Percentiles rank a stretch among this genome's conserved stretches.
These are phyloP conservation scores for Posidonia oceanica DNA, from an alignment of 116 monocot species.

Conservation along the genomic window DNA sequence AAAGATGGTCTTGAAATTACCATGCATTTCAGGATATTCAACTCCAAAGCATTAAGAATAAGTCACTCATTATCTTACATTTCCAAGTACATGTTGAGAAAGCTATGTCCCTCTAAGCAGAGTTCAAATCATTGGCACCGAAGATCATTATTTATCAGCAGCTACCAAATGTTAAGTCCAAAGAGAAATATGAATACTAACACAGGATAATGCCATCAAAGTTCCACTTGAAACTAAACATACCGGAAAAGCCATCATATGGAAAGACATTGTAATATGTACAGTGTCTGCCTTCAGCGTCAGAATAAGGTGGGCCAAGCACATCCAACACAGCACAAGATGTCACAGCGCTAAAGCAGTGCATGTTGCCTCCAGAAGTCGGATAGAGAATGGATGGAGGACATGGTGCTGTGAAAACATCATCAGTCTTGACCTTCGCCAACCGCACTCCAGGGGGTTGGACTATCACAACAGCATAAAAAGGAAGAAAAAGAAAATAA, in stretches of 20 bases:
- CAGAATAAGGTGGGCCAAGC: constrained; percentile 80
- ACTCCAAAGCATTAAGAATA: too few relatives aligned
- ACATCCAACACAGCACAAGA: constrained; percentile 80
- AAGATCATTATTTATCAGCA: not conserved
- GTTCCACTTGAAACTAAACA: constrained; percentile 1
- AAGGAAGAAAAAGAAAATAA: not conserved
- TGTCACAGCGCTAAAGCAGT: constrained; percentile 70
- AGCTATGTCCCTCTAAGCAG: too few relatives aligned
- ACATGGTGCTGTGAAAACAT: constrained; percentile 56
- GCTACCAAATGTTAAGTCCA: not conserved
- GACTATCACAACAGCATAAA: not conserved
- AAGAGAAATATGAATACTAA: too few relatives aligned
- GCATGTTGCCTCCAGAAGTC: constrained; percentile 73
- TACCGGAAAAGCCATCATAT: constrained; percentile 39
- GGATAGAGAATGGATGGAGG: constrained; percentile 71
- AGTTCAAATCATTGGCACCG: too few relatives aligned
- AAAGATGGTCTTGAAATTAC: too few relatives aligned
- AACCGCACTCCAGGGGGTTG: constrained; percentile 19
- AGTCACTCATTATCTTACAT: too few relatives aligned
- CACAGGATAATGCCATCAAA: not conserved
- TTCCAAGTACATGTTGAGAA: too few relatives aligned
- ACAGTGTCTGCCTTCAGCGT: constrained; percentile 52
- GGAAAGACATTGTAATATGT: constrained; percentile 49
- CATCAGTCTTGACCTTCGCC: constrained; percentile 59
- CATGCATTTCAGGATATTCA: too few relatives aligned